Percentiles rank a stretch among this genome's conserved stretches.
Evolutionary conservation across 345 rosid species (phyloP).

Genomic region (Salix purpurea): DNA sequence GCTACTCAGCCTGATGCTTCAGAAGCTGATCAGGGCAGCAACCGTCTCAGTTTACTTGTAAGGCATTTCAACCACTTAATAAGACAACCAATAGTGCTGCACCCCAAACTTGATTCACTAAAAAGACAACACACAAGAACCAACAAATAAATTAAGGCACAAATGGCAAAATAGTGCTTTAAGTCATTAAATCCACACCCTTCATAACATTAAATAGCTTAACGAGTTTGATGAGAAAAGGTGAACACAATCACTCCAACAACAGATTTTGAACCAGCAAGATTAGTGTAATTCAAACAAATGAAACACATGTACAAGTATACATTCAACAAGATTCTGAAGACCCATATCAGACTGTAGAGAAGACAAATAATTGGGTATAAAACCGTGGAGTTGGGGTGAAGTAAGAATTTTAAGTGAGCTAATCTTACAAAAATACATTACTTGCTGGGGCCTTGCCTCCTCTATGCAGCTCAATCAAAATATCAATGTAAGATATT

Average conservation of each 20-base stretch:
- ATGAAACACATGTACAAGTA: conserved; percentile 34
- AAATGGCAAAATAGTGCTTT: not conserved
- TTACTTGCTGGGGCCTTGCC: not conserved
- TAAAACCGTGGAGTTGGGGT: not conserved
- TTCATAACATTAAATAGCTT: not conserved
- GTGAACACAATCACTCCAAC: not conserved
- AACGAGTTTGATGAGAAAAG: not conserved
- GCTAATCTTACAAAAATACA: not conserved
- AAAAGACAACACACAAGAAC: too few relatives aligned
- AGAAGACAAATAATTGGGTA: not conserved
- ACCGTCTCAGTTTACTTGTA: not conserved
- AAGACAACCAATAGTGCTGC: too few relatives aligned
- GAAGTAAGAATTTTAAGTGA: not conserved
- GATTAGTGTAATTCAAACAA: conserved; percentile 1
- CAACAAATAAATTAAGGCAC: not conserved
- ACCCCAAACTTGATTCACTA: too few relatives aligned
- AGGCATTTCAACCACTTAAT: not conserved
- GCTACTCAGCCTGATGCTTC: not conserved
- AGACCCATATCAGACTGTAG: not conserved
- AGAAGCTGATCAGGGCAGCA: not conserved
- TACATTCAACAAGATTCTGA: conserved; percentile 21
- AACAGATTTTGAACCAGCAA: not conserved
- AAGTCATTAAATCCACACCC: not conserved
- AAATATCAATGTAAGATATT: not conserved
- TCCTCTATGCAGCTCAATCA: conserved; percentile 12